Base-by-base conservation (phyloP, 192 early-diverging fungal species). In the Funneliformis geosporum region DNA sequence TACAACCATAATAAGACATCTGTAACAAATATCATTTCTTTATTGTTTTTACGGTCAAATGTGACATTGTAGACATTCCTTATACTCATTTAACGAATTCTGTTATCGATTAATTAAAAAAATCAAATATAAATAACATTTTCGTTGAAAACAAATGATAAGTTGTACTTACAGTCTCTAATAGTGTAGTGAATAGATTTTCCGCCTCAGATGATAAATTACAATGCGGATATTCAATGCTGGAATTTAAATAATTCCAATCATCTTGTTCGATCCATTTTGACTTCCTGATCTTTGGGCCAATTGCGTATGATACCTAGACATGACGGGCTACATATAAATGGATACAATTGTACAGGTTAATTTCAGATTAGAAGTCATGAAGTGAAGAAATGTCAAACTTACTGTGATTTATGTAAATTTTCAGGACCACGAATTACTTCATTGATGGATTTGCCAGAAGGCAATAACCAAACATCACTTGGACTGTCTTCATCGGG, bases 51-150 rank as follows among this genome's bases (percentile, higher is more conserved):
- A 73, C 14, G 47, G 33, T 74, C 73, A 74, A 74, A 74, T 60
- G 28, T 74, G 73, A 60, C 8, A 50, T 74, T 74, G 39, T 21
- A 74, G 55, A 74, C 28, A 74, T 25, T 74, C 60, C 39, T 74
- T 60, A 74, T 74, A 74, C 55, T 60, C 59, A 60, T 40, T 74
- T 74, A 60, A 60, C 18, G 73, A 40, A n/a, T 60, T 38, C 73
- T 74, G 50, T 74, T 74, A n/a, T n/a, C n/a, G n/a, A 74, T 40
- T 55, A 38, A 60, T 74, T 74, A 74, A 74, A 60, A 74, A 74
- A 40, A 73, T n/a, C n/a, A 73, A 74, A 60, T 74, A 38, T 74
- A 74, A 74, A 60, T 74, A 74, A 60, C 21, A 60, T 40, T 74
- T 74, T 74, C 12, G 21, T 74, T 60, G 60, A 74, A 23, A 55